Conservation (phyloP, 2,329 filamentous ascomycete genomes). For the Cytospora chrysosperma region DNA sequence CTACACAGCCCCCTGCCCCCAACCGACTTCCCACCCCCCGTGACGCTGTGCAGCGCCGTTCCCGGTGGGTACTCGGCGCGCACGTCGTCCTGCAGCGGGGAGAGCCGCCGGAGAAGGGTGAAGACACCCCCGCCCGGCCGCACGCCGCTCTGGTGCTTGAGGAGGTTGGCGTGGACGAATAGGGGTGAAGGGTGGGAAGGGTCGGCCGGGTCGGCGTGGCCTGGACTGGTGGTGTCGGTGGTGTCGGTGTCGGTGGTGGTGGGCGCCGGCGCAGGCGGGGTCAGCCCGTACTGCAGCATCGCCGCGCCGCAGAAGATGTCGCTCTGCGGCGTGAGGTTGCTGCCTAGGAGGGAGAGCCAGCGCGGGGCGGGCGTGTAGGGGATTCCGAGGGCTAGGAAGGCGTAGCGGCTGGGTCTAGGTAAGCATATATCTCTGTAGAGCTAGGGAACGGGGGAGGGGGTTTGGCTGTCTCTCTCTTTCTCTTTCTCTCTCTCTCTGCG, state of each 20-base stretch:
- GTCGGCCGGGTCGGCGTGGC: constrained; percentile 9
- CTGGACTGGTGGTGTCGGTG: no score
- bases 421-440: no score
- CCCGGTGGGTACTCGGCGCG: not conserved
- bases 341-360: constrained; percentile 23
- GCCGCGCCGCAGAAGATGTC: constrained; percentile 22
- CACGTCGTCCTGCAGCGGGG: constrained; percentile 17
- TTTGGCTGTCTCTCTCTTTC: no score
- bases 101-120: constrained; percentile 12
- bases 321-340: constrained; percentile 4
- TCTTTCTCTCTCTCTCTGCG: no score
- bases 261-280: not conserved
- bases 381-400: constrained; percentile 21
- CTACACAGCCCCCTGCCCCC: constrained; percentile 19
- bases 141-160: constrained; percentile 23
- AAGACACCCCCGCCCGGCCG: constrained; percentile 12
- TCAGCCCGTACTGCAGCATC: constrained; percentile 23
- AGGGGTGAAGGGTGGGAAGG: constrained; percentile 18
- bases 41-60: constrained; percentile 6
- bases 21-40: constrained; percentile 9
- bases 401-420: constrained; percentile 18
- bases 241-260: no score
- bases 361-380: constrained; percentile 23
- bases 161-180: constrained; percentile 23
- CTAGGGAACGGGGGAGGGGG: not conserved